Evolutionary conservation across 169 alveolate genomes (phyloP).

Genomic region (Eimeria zaria): DNA sequence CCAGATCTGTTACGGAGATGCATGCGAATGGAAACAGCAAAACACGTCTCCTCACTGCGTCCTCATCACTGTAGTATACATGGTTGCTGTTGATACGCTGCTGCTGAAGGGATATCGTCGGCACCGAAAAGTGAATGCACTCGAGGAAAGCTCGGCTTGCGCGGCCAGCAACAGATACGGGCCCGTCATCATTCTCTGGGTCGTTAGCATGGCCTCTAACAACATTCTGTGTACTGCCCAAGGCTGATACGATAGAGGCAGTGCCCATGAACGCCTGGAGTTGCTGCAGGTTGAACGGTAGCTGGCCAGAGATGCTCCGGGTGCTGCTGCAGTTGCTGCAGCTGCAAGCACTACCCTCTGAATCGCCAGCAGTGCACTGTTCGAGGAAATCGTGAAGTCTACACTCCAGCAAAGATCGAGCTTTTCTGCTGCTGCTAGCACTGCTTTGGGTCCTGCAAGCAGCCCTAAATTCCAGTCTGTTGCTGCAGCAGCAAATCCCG

Average conservation of each 20-base stretch:
- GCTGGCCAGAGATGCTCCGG: not conserved
- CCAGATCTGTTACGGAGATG: slow-evolving; percentile 25
- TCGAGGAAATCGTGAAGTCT: slow-evolving; percentile 34
- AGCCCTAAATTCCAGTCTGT: not conserved
- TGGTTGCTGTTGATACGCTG: slow-evolving; percentile 19
- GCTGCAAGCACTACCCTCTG: not conserved
- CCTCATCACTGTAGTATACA: not conserved
- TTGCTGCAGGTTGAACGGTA: not conserved
- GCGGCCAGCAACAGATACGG: not conserved
- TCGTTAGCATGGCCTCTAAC: not conserved
- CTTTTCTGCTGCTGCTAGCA: not conserved
- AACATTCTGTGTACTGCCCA: not conserved
- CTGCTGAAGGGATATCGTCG: slow-evolving; percentile 34
- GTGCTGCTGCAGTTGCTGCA: slow-evolving; percentile 27
- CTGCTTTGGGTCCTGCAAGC: not conserved
- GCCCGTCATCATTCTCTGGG: not conserved
- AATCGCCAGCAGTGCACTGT: slow-evolving; percentile 12
- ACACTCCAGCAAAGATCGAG: slow-evolving; percentile 31
- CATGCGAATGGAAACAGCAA: slow-evolving; percentile 53
- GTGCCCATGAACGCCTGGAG: not conserved
- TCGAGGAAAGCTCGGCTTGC: slow-evolving; percentile 17
- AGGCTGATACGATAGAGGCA: not conserved
- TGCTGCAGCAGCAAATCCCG: not conserved
- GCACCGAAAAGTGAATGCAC: slow-evolving; percentile 47
- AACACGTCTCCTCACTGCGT: not conserved